Conservation (phyloP, 352 stramenopile genomes). For the Phytopythium delawarense region DNA sequence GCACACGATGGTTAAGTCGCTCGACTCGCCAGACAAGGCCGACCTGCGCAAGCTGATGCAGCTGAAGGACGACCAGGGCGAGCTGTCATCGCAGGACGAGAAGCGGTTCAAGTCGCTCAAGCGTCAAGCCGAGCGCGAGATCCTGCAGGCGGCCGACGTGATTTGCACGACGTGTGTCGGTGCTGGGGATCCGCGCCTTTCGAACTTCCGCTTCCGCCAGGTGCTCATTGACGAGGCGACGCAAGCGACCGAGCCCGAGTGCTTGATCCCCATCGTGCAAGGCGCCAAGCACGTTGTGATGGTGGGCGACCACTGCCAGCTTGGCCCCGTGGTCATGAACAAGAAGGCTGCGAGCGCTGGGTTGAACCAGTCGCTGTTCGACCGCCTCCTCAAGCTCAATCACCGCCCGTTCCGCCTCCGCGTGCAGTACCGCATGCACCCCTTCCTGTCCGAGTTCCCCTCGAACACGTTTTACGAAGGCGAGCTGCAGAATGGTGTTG, state of each 20-base stretch:
- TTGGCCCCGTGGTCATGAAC: slow-evolving; percentile 98
- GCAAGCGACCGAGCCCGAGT: slow-evolving; percentile 98
- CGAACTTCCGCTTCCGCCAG: slow-evolving; percentile 98
- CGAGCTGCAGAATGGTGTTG: slow-evolving; percentile 98
- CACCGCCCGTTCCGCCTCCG: slow-evolving; percentile 96
- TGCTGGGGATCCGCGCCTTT: slow-evolving; percentile 95
- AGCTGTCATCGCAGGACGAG: slow-evolving; percentile 93
- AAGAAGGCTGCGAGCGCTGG: slow-evolving; percentile 97
- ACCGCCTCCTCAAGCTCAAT: slow-evolving; percentile 95
- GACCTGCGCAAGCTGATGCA: slow-evolving; percentile 91
- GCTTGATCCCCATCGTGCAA: slow-evolving; percentile 98
- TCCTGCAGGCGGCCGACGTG: slow-evolving; percentile 97
- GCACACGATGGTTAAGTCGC: slow-evolving; percentile 95
- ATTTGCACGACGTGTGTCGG: slow-evolving; percentile 99
- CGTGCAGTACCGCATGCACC: slow-evolving; percentile 99
- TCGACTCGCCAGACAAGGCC: slow-evolving; percentile 87
- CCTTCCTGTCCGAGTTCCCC: slow-evolving; percentile 97
- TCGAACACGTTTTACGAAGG: slow-evolving; percentile 99
- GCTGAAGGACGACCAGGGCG: slow-evolving; percentile 95
- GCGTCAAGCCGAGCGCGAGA: slow-evolving; percentile 92
- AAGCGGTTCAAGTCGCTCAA: slow-evolving; percentile 95
- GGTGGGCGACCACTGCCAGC: slow-evolving; percentile 98
- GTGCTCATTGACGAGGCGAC: slow-evolving; percentile 99
- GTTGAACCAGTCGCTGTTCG: slow-evolving; percentile 97
- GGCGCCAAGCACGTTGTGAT: slow-evolving; percentile 99